Evolutionary conservation across 1,284 basidiomycete genomes (phyloP).

Genomic region (Pterulicium gracile): DNA sequence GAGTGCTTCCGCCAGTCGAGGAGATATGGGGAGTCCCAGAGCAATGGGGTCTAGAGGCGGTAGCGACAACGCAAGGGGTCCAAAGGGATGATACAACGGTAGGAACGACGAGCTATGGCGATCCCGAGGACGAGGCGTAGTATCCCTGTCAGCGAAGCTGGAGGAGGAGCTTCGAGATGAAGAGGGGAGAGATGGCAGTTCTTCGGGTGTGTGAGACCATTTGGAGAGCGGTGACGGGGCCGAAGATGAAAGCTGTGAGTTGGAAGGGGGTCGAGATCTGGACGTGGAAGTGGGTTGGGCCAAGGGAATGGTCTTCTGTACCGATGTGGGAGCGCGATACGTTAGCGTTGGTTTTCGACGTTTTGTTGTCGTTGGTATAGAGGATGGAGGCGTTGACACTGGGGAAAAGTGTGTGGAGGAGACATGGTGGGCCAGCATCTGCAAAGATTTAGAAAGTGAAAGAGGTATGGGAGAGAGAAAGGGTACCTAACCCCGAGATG

Average conservation of each 20-base stretch:
- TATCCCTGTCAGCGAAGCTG: not conserved
- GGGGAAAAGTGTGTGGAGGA: not conserved
- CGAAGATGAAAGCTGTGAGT: not conserved
- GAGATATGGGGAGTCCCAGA: conserved; percentile 34
- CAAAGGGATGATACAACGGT: conserved; percentile 61
- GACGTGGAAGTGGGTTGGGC: too few species aligned
- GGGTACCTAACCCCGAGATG: not conserved
- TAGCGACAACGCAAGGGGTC: conserved; percentile 51
- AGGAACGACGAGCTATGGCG: conserved; percentile 17
- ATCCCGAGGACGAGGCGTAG: not conserved
- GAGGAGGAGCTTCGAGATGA: not conserved
- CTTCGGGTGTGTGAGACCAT: not conserved
- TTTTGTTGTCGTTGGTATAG: not conserved
- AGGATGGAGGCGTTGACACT: not conserved
- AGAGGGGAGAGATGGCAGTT: not conserved
- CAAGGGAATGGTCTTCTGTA: too few species aligned
- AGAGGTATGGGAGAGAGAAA: not conserved
- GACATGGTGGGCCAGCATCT: not conserved
- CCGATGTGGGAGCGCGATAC: not conserved
- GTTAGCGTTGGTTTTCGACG: not conserved
- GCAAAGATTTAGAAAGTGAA: not conserved
- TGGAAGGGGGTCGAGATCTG: too few species aligned
- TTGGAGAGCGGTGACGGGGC: not conserved
- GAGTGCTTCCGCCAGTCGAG: conserved; percentile 14
- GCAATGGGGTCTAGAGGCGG: conserved; percentile 49